phyloP scores from a whole-genome alignment of 257 asterid species.

The Nicotiana paniculata region DNA sequence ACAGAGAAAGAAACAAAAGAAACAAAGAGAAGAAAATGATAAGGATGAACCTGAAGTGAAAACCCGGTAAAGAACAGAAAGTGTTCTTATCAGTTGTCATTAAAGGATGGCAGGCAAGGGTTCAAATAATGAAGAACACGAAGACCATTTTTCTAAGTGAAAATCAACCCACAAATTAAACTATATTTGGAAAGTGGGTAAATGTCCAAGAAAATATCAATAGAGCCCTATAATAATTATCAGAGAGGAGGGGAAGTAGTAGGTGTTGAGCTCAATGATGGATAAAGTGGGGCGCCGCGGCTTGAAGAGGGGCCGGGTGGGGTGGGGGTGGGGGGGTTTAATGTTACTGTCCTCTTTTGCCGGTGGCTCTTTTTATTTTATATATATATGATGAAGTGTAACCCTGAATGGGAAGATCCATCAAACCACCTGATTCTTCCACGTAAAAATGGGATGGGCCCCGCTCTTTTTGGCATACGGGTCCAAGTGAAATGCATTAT shows the following conservation, averaged over 20 bases:
- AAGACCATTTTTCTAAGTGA: neutral
- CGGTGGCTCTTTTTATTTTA: neutral
- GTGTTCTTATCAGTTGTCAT: neutral
- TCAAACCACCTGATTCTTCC: constrained; percentile 7
- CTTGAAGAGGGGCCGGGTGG: neutral
- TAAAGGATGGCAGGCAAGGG: neutral
- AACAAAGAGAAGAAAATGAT: neutral
- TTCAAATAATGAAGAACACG: neutral
- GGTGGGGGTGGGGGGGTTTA: neutral
- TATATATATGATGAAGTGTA: neutral
- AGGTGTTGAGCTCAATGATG: constrained; percentile 10
- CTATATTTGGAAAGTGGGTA: neutral
- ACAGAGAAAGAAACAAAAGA: neutral
- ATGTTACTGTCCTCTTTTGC: neutral
- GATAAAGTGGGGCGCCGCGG: constrained; percentile 9
- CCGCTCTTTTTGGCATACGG: neutral
- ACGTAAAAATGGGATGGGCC: neutral
- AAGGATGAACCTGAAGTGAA: constrained; percentile 9
- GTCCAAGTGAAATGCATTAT: neutral
- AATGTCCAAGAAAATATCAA: neutral
- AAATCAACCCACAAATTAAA: neutral
- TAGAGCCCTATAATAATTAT: neutral
- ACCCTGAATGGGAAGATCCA: neutral
- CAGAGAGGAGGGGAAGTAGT: neutral
- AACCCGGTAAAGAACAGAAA: neutral